Conservation (phyloP, 106 monocot genomes). For the Dioscorea alata region DNA sequence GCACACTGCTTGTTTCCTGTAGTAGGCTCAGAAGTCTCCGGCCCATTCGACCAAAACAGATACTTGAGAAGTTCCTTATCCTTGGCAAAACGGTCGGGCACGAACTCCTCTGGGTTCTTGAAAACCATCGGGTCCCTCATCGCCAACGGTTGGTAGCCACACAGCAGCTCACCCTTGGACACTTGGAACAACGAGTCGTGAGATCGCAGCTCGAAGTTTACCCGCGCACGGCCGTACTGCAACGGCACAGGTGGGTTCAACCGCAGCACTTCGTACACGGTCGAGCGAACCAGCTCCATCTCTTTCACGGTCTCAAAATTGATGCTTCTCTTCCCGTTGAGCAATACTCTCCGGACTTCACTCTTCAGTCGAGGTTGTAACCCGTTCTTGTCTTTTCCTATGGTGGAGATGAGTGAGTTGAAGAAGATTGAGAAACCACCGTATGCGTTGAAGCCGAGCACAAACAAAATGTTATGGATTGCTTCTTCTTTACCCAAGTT, state of each 20-base stretch:
- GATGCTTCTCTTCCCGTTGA: neutral
- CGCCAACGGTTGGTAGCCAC: conserved; percentile 68
- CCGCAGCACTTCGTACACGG: conserved; percentile 66
- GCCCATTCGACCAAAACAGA: conserved; percentile 76
- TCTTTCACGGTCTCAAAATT: conserved; percentile 29
- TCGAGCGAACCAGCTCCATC: conserved; percentile 63
- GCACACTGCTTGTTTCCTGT: conserved; percentile 75
- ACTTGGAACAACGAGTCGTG: conserved; percentile 37
- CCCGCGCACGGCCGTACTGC: conserved; percentile 59
- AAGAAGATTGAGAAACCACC: conserved; percentile 79
- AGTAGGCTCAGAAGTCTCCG: conserved; percentile 42
- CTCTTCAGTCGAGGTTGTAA: conserved; percentile 26
- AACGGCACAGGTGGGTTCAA: conserved; percentile 66
- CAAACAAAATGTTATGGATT: conserved; percentile 69
- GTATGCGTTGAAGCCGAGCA: conserved; percentile 76
- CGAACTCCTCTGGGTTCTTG: conserved; percentile 39
- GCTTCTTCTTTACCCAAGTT: conserved; percentile 47
- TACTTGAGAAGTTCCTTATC: conserved; percentile 41
- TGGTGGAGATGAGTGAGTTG: conserved; percentile 28
- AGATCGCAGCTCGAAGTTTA: conserved; percentile 40
- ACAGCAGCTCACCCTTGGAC: conserved; percentile 58
- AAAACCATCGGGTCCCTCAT: conserved; percentile 66
- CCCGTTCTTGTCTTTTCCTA: conserved; percentile 35
- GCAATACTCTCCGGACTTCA: conserved; percentile 36
- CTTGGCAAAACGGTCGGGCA: conserved; percentile 38